Evolutionary conservation across 257 asterid species (phyloP), one percentile per base, ranked within the genome.

Genomic region (Linderniella brevidens): DNA sequence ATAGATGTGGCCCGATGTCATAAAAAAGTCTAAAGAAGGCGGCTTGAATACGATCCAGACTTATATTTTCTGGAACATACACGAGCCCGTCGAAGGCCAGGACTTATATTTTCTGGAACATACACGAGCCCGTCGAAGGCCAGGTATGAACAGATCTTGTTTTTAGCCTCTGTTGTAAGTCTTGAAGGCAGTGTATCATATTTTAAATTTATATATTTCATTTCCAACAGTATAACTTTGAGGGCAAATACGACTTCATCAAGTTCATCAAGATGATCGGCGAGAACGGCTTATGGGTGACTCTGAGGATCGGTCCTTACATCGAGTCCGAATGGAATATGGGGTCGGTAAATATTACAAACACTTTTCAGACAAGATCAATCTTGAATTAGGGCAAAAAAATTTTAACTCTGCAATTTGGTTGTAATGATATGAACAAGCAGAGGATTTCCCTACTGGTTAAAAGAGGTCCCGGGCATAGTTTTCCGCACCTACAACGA

Each of bases 361-460:
- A 25, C 32, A 6, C 32, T 25, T 25, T 25, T 25, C 32, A 25
- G 43, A 38, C 43, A 11, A 3, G 14, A 38, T 38, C 43, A 2
- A n/a, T n/a, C n/a, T n/a, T n/a, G n/a, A n/a, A n/a, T n/a, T n/a
- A n/a, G n/a, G n/a, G n/a, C n/a, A 40, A 40, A 8, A 40, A 40
- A 40, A 5, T 38, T 45, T 45, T 45, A 10, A 15, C 19, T 14
- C 8, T 8, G 1, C 14, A 1, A 3, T 42, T 42, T 25, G 53
- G n/a, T n/a, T n/a, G n/a, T n/a, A n/a, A n/a, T n/a, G n/a, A n/a
- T n/a, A n/a, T n/a, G n/a, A n/a, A n/a, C 3, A 4, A 3, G 20
- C 72, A 82, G 98, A 59, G 98, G 98, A 59, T 85, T 90, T 52
- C 96, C 98, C 9, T 80, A 66, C 46, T 88, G 95, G 97, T 69